A percentile compares a stretch with the other conserved stretches of the same genome.
phyloP scores from a whole-genome alignment of 331 rosid genomes.

The Malus hybrid region DNA sequence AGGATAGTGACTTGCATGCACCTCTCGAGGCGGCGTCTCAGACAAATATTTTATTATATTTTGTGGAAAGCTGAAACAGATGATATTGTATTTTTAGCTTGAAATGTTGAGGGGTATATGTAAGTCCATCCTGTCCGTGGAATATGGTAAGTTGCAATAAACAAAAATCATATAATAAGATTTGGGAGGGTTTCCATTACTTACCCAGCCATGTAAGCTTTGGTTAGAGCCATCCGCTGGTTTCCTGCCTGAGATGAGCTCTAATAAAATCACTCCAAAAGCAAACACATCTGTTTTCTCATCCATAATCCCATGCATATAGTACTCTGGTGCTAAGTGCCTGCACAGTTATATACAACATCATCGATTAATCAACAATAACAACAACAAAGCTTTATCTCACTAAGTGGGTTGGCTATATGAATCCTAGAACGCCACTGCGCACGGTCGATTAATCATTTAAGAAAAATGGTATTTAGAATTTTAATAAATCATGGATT shows the following conservation, averaged over 20 bases:
- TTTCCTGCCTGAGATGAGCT: conserved; percentile 77
- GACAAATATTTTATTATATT: too few species aligned
- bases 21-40: too few species aligned
- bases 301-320: conserved; percentile 93
- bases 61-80: too few species aligned
- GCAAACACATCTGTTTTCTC: conserved; percentile 99
- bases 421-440: not conserved
- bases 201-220: conserved; percentile 91
- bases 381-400: too few species aligned
- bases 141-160: not conserved
- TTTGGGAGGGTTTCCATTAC: not conserved
- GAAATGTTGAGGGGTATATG: too few species aligned
- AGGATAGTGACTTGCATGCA: too few species aligned
- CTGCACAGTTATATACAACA: too few species aligned
- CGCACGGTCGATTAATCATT: not conserved
- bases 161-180: not conserved
- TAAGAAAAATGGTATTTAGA: not conserved
- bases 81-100: too few species aligned
- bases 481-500: not conserved
- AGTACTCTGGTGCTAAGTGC: conserved; percentile 74
- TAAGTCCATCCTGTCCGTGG: not conserved
- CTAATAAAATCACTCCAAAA: conserved; percentile 81
- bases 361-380: too few species aligned
- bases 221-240: conserved; percentile 90
- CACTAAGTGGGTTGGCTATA: too few species aligned